These are phyloP conservation scores for Starmera caribaea DNA, from an alignment of 805 yeast species.

Conservation along the genomic window DNA sequence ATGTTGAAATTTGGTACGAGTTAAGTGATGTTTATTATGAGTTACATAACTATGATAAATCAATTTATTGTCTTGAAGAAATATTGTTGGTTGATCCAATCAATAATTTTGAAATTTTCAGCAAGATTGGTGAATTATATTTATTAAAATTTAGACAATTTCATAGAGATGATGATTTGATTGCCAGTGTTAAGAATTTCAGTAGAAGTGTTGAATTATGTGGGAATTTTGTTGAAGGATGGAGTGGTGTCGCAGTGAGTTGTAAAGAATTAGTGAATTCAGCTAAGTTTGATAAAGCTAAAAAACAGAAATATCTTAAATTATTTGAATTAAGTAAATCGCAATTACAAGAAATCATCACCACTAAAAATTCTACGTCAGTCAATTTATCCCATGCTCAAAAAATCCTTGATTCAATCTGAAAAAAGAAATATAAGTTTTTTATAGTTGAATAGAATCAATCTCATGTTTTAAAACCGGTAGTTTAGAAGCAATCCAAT, in stretches of 20 bases:
- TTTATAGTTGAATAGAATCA: slow-evolving; percentile 5
- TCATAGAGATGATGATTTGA: slow-evolving; percentile 3
- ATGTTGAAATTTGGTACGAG: slow-evolving; percentile 72
- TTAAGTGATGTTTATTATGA: slow-evolving; percentile 54
- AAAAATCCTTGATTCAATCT: slow-evolving; percentile 5
- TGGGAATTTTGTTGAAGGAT: slow-evolving; percentile 57
- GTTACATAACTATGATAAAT: slow-evolving; percentile 55
- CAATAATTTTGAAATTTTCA: slow-evolving; percentile 55
- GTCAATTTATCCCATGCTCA: slow-evolving; percentile 11
- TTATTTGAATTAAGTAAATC: slow-evolving; percentile 27
- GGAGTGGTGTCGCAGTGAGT: slow-evolving; percentile 54
- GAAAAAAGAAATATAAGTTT: neutral
- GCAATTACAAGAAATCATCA: slow-evolving; percentile 27
- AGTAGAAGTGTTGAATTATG: slow-evolving; percentile 71
- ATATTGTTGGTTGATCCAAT: slow-evolving; percentile 53
- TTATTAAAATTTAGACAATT: slow-evolving; percentile 7
- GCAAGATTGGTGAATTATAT: slow-evolving; percentile 51
- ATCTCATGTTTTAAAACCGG: slow-evolving; percentile 29
- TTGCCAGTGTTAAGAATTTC: slow-evolving; percentile 33
- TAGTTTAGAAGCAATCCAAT: slow-evolving; percentile 69
- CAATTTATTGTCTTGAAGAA: slow-evolving; percentile 62
- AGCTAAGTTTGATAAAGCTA: slow-evolving; percentile 8
- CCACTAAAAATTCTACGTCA: slow-evolving; percentile 14
- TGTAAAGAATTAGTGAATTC: slow-evolving; percentile 17
- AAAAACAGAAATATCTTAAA: slow-evolving; percentile 18